Conservation (phyloP, 1,139 yeast genomes). For the Pichia sp. region DNA sequence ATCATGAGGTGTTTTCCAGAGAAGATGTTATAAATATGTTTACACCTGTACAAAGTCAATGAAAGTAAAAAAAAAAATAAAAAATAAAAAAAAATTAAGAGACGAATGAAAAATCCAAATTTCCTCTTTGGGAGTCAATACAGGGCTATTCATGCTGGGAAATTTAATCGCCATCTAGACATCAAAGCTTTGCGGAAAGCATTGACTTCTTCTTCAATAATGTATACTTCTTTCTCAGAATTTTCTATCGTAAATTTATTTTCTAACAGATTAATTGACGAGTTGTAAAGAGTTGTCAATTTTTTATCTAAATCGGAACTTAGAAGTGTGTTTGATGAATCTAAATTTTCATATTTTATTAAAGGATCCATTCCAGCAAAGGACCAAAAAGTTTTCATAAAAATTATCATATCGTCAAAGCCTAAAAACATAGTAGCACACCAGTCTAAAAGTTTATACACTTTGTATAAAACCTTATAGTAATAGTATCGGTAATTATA, state of each 20-base stretch:
- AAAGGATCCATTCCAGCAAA: constrained; percentile 1
- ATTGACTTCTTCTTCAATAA: neutral
- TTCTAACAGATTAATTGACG: neutral
- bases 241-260: constrained; percentile 13
- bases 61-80: no score
- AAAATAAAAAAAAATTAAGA: no score
- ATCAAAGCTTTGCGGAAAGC: neutral
- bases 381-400: constrained; percentile 1
- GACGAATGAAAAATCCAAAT: no score
- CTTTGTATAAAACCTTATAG: neutral
- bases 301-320: neutral
- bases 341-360: neutral
- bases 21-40: no score
- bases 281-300: neutral
- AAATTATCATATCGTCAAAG: constrained; percentile 2
- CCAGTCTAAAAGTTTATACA: constrained; percentile 5
- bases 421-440: constrained; percentile 4
- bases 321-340: neutral
- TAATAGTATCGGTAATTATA: constrained; percentile 5
- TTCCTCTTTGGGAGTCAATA: constrained; percentile 45
- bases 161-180: neutral
- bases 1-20: no score
- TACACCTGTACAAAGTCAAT: no score
- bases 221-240: neutral
- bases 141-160: neutral